Percentiles rank a stretch among this genome's conserved stretches.
phyloP scores from a whole-genome alignment of 2,329 filamentous ascomycete genomes.

The Ophiostoma quercus region DNA sequence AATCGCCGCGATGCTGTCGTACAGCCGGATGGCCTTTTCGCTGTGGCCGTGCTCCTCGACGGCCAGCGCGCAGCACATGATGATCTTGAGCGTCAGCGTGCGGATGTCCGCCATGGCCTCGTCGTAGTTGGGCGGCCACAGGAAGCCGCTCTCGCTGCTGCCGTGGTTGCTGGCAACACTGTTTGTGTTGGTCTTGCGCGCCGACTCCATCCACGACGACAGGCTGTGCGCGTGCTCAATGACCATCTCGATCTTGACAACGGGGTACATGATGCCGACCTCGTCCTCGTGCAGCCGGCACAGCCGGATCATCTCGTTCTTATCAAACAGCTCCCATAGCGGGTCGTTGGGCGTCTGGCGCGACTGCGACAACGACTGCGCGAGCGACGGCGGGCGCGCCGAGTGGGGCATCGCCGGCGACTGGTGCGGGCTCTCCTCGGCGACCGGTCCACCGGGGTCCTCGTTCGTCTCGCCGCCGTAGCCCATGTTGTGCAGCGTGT shows the following conservation, averaged over 20 bases:
- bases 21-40: conserved; percentile 65
- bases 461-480: conserved; percentile 62
- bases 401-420: conserved; percentile 35
- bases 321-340: conserved; percentile 64
- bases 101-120: conserved; percentile 42
- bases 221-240: conserved; percentile 65
- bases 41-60: conserved; percentile 77
- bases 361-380: conserved; percentile 21
- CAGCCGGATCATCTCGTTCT: conserved; percentile 73
- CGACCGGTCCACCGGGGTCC: conserved; percentile 45
- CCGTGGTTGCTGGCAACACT: not conserved
- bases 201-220: conserved; percentile 54
- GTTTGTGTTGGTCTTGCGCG: not conserved
- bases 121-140: conserved; percentile 33
- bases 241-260: conserved; percentile 68
- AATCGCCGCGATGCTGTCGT: conserved; percentile 66
- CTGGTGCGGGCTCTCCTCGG: conserved; percentile 32
- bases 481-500: conserved; percentile 82
- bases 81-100: conserved; percentile 67
- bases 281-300: conserved; percentile 83
- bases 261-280: conserved; percentile 86
- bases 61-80: conserved; percentile 71
- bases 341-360: conserved; percentile 53
- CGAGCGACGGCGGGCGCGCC: conserved; percentile 37
- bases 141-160: conserved; percentile 1